Evolutionary conservation across 352 stramenopile species (phyloP), one percentile per base, ranked within the genome.

Genomic region (Phytopythium cucurbitacearum): DNA sequence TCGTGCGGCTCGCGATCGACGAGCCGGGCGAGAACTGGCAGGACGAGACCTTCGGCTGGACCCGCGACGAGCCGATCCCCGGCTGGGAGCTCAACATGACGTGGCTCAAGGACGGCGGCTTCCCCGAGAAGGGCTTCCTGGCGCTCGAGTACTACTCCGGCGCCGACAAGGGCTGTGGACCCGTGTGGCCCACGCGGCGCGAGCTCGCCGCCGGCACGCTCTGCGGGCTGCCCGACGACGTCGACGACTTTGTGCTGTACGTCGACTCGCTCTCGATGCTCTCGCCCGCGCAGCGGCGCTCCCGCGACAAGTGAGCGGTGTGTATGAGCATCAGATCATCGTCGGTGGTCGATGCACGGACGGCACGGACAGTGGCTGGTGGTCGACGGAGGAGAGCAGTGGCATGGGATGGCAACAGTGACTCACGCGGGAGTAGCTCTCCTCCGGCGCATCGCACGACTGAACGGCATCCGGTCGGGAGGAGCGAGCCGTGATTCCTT

Each of bases 11-110:
- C 4, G 82, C 82, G 11, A 87, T 92, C n/a, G 78, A 87, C 28
- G 82, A 92, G 44, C 82, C 82, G 0, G 82, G 82, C 5, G 79
- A 92, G 58, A 92, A 92, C 59, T 92, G 82, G 82, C 77, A 87
- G 56, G 61, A 64, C 9, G 77, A 90, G 53, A 89, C 69, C 7
- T 92, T 90, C 57, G 79, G 79, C 10, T 90, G 79, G 82, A 86
- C 71, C 35, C 75, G 79, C 28, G 76, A 83, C n/a, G 80, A 92
- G 60, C 70, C 79, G 36, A 85, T 92, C 28, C 82, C 82, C 0
- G 82, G 82, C 15, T 92, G 82, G 82, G 76, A 90, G 53, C 78
- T 92, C 53, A 90, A 90, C 41, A 62, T 84, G 46, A 87, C 76
- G 48, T 92, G 82, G 82, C 69, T 89, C 41, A 88, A 87, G 56